Base-by-base conservation (phyloP, 306 rosid genomes). In the Castanea sativa region DNA sequence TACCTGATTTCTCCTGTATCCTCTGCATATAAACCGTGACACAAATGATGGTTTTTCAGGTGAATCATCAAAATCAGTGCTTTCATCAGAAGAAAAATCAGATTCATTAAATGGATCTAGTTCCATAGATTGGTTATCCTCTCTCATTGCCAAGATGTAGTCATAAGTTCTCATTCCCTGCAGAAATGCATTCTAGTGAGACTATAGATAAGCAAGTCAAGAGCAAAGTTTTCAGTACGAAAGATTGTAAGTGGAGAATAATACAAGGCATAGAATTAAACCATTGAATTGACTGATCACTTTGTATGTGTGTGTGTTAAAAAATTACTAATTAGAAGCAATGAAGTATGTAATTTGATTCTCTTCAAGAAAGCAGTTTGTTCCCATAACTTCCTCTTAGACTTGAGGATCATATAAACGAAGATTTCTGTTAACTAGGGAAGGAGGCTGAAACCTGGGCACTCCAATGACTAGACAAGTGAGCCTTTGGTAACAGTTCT, bases 141-240 rank as follows among this genome's bases (percentile, higher is more conserved):
- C 98, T 81, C 81, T 95, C 97, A 95, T 95, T 7, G 99, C 99
- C 76, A 93, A 83, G 73, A 95, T 95, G 78, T 93, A 95, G 78
- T 95, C 99, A 83, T 93, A 95, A 45, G 99, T 95, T 83, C 96
- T 86, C 87, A 95, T 95, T 73, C 98, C 99, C 99, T 95, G 81
- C 80, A 82, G 51, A 57, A 68, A 61, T 4, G 72, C 32, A 77
- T 32, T 59, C 68, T 69, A 29, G 15, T 45, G 33, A 61, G 35
- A 27, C 51, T 23, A 41, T 8, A 27, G 25, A 67, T 13, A 33
- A 64, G 45, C 18, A 35, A 78, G 74, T 85, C 82, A 83, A 59
- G 25, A 56, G 81, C 4, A n/a, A 78, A 41, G 41, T 25, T 71
- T 41, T 69, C 13, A 23, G 74, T 15, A 3, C 35, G 51, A 32